A percentile compares a stretch with the other conserved stretches of the same genome.
phyloP scores from a whole-genome alignment of 352 stramenopile genomes.

The Phytophthora constricta region DNA sequence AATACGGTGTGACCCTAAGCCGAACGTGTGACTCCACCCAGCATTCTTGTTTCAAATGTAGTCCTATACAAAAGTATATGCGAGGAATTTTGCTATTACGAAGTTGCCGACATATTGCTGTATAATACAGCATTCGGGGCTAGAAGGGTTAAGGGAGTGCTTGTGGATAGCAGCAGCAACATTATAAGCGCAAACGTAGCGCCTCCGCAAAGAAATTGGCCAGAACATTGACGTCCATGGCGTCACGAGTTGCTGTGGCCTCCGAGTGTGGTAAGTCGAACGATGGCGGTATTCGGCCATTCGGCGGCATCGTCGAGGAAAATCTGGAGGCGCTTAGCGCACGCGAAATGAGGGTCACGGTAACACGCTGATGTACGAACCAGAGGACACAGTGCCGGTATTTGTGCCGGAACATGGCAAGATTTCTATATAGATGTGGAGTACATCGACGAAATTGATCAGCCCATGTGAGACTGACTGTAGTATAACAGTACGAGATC shows the following conservation, averaged over 20 bases:
- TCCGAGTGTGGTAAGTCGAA: constrained; percentile 21
- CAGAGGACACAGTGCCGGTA: constrained; percentile 70
- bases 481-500: constrained; percentile 60
- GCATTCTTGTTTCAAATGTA: no score
- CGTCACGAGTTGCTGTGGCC: constrained; percentile 21
- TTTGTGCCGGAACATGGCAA: constrained; percentile 81
- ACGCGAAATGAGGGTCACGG: constrained; percentile 68
- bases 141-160: no score
- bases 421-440: constrained; percentile 78
- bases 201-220: constrained; percentile 61
- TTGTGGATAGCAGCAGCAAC: no score
- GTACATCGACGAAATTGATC: constrained; percentile 77
- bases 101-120: no score
- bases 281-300: constrained; percentile 44
- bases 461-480: constrained; percentile 65
- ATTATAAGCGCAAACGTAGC: no score
- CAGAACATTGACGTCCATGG: constrained; percentile 59
- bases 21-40: no score
- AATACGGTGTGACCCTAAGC: no score
- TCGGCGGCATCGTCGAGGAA: constrained; percentile 69
- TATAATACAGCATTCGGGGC: no score
- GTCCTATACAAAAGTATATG: no score
- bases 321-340: constrained; percentile 60
- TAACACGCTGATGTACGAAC: constrained; percentile 63
- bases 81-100: no score